These are phyloP conservation scores for Jimgerdemannia flammicorona DNA, from an alignment of 192 early-diverging fungal genomes.

Conservation along the genomic window DNA sequence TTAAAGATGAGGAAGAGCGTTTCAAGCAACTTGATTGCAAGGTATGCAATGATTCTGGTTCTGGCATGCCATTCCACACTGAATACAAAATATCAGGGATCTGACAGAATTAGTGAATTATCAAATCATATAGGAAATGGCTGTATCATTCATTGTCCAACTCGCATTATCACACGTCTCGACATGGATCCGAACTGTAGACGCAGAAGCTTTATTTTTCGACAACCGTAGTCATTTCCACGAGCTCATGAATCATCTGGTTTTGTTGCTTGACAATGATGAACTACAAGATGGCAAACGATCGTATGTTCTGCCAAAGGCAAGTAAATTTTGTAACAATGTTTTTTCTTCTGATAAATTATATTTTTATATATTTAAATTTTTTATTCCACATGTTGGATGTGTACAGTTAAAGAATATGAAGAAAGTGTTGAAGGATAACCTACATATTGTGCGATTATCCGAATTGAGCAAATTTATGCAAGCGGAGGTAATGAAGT, in stretches of 20 bases:
- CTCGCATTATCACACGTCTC: neutral
- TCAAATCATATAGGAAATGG: neutral
- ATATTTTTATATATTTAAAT: no score
- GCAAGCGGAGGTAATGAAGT: neutral
- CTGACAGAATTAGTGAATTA: neutral
- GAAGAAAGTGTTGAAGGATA: neutral
- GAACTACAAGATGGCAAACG: neutral
- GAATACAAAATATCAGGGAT: no score
- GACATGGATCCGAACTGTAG: neutral
- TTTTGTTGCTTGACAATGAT: neutral
- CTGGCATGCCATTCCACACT: no score
- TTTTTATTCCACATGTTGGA: neutral
- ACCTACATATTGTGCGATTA: neutral
- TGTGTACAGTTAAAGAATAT: neutral
- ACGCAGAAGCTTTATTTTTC: neutral
- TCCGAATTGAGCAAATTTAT: neutral
- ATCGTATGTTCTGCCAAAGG: neutral
- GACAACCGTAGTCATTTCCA: neutral
- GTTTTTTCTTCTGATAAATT: no score
- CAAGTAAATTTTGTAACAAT: neutral
- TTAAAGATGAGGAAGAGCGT: neutral
- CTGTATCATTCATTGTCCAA: neutral
- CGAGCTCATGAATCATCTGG: neutral
- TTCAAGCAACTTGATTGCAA: neutral
- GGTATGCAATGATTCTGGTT: neutral